A percentile compares a stretch with the other conserved stretches of the same genome.
Evolutionary conservation across 2,329 filamentous ascomycete genomes (phyloP).

Genomic region (Venturia effusa): DNA sequence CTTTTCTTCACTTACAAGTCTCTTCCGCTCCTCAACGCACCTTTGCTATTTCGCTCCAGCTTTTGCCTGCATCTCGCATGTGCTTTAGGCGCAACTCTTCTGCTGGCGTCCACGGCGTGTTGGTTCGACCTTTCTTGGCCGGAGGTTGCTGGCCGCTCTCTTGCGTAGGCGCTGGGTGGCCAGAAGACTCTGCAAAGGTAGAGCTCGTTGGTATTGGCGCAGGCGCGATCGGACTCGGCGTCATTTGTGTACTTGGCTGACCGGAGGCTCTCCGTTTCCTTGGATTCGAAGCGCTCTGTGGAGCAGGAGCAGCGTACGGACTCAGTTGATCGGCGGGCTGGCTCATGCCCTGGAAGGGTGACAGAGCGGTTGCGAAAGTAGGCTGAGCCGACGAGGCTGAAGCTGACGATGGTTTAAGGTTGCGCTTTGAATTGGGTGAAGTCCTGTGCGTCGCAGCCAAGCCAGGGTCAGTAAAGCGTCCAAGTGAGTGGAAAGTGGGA

Average conservation of each 20-base stretch:
- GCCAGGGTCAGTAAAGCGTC: slow-evolving; percentile 8
- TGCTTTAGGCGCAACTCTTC: slow-evolving; percentile 88
- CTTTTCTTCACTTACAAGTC: neutral
- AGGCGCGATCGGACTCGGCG: slow-evolving; percentile 13
- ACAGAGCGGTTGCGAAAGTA: neutral
- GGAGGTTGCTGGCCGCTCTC: slow-evolving; percentile 21
- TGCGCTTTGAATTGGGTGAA: slow-evolving; percentile 6
- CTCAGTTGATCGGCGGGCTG: neutral
- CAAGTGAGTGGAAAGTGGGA: neutral
- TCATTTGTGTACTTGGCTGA: slow-evolving; percentile 6
- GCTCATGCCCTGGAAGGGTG: neutral
- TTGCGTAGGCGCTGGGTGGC: neutral
- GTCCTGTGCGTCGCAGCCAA: slow-evolving; percentile 1
- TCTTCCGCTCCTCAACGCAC: slow-evolving; percentile 34
- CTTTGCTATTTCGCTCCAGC: slow-evolving; percentile 98
- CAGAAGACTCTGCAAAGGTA: slow-evolving; percentile 9
- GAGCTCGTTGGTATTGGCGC: slow-evolving; percentile 15
- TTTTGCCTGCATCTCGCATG: slow-evolving; percentile 86
- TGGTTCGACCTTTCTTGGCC: slow-evolving; percentile 90
- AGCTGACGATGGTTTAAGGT: slow-evolving; percentile 16
- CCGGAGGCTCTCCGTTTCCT: slow-evolving; percentile 28
- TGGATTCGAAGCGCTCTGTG: slow-evolving; percentile 17
- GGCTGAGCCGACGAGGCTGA: slow-evolving; percentile 8
- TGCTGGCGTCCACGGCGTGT: slow-evolving; percentile 93
- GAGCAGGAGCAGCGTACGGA: neutral